Conservation (phyloP, 805 yeast genomes). For the Debaryomyces hansenii region DNA sequence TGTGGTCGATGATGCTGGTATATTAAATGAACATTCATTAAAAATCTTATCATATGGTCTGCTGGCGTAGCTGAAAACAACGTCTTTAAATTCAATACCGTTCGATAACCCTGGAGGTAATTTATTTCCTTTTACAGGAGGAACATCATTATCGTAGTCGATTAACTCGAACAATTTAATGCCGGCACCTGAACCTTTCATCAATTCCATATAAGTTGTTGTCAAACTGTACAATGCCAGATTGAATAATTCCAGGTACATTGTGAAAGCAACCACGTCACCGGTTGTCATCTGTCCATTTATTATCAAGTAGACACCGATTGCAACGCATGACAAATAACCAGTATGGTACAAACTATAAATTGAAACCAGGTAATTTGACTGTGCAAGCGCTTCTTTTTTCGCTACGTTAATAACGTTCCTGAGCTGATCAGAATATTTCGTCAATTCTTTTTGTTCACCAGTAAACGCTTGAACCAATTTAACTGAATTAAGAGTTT, state of each 20-base stretch:
- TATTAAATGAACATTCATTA: slow-evolving; percentile 36
- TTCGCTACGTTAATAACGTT: slow-evolving; percentile 42
- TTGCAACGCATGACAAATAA: slow-evolving; percentile 41
- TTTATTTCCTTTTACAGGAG: slow-evolving; percentile 34
- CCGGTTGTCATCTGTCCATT: slow-evolving; percentile 48
- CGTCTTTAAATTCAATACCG: slow-evolving; percentile 38
- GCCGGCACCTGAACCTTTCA: slow-evolving; percentile 51
- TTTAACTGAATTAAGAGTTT: slow-evolving; percentile 42
- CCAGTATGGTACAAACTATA: slow-evolving; percentile 44
- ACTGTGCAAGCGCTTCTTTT: slow-evolving; percentile 45
- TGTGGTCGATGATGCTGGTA: slow-evolving; percentile 37
- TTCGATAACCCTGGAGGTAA: slow-evolving; percentile 21
- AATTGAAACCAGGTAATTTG: slow-evolving; percentile 44
- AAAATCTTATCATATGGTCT: slow-evolving; percentile 37
- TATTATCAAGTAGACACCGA: slow-evolving; percentile 43
- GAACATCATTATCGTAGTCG: slow-evolving; percentile 36
- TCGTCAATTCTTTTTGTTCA: slow-evolving; percentile 40
- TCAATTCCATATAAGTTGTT: slow-evolving; percentile 45
- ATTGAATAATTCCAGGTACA: slow-evolving; percentile 45
- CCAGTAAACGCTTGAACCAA: slow-evolving; percentile 45
- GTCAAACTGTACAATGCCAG: slow-evolving; percentile 45
- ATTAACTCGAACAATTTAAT: slow-evolving; percentile 43
- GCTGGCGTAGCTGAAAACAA: slow-evolving; percentile 42
- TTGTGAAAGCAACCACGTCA: slow-evolving; percentile 46
- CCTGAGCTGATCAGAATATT: slow-evolving; percentile 39